Conservation (phyloP, 73 alveolate species). For the Paramecium tetraurelia region DNA sequence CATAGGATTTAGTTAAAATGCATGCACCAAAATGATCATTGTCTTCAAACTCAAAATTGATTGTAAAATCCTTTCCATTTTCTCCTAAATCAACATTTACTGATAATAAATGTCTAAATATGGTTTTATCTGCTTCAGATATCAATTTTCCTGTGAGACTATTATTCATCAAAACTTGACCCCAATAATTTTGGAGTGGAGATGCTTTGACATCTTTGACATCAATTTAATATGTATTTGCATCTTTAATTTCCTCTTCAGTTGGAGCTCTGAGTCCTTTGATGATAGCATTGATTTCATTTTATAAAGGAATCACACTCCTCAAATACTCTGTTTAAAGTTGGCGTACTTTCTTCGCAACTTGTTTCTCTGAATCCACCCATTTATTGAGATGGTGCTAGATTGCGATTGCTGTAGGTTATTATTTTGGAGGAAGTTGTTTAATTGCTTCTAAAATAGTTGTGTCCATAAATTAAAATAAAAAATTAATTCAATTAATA, state of each 20-base stretch:
- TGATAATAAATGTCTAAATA: background rate
- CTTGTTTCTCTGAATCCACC: background rate
- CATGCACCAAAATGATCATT: slow-evolving; percentile 30
- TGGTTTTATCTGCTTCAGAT: background rate
- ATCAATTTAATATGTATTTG: background rate
- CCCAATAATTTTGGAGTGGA: slow-evolving; percentile 34
- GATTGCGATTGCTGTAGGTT: background rate
- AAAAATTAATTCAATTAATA: background rate
- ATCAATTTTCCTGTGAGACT: background rate
- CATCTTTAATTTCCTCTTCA: slow-evolving; percentile 13
- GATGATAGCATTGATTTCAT: background rate
- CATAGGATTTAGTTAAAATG: background rate
- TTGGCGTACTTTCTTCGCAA: background rate
- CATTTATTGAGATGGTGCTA: background rate
- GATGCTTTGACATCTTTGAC: background rate
- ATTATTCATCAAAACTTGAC: slow-evolving; percentile 2
- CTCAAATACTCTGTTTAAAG: background rate
- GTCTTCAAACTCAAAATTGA: background rate
- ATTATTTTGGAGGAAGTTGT: background rate
- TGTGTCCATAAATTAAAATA: slow-evolving; percentile 7
- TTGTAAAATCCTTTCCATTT: background rate
- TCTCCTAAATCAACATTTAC: slow-evolving; percentile 30
- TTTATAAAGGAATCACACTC: background rate
- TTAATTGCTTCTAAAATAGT: background rate
- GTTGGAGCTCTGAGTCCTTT: background rate